These are phyloP conservation scores for Prunus mongolica DNA, from an alignment of 306 rosid genomes.

Conservation along the genomic window DNA sequence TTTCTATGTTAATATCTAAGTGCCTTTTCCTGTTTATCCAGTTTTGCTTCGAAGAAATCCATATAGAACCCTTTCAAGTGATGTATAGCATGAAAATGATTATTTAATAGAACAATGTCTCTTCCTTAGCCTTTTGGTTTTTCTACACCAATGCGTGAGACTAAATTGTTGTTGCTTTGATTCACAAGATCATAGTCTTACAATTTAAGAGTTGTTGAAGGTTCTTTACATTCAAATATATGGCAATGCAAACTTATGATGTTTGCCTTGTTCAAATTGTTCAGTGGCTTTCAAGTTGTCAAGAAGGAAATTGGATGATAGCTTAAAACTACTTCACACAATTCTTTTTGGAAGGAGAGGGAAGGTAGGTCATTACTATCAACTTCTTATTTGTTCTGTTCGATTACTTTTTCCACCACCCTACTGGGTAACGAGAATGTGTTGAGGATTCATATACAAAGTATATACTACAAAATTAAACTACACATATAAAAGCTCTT, in stretches of 20 bases:
- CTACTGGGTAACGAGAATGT: slow-evolving; percentile 7
- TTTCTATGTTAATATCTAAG: not conserved
- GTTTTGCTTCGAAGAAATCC: not conserved
- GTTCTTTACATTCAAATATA: not conserved
- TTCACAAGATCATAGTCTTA: not conserved
- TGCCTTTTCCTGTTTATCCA: not conserved
- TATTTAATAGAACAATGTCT: not conserved
- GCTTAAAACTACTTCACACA: slow-evolving; percentile 79
- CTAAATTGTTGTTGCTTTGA: not conserved
- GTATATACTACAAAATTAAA: not conserved
- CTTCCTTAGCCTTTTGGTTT: not conserved
- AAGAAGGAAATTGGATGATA: slow-evolving; percentile 77
- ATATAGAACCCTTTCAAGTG: not conserved
- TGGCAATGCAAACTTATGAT: not conserved
- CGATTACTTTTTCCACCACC: slow-evolving; percentile 3
- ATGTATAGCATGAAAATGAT: not conserved
- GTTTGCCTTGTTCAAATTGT: not conserved
- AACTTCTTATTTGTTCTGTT: slow-evolving; percentile 12
- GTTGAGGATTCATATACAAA: not conserved
- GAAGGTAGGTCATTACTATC: slow-evolving; percentile 53
- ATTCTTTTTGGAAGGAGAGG: slow-evolving; percentile 96
- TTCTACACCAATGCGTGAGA: not conserved
- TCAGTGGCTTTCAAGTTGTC: slow-evolving; percentile 87
- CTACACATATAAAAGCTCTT: not conserved
- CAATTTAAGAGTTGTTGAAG: not conserved